Evolutionary conservation across 179 eudicot species (phyloP).

Genomic region (Drosera spatulata): DNA sequence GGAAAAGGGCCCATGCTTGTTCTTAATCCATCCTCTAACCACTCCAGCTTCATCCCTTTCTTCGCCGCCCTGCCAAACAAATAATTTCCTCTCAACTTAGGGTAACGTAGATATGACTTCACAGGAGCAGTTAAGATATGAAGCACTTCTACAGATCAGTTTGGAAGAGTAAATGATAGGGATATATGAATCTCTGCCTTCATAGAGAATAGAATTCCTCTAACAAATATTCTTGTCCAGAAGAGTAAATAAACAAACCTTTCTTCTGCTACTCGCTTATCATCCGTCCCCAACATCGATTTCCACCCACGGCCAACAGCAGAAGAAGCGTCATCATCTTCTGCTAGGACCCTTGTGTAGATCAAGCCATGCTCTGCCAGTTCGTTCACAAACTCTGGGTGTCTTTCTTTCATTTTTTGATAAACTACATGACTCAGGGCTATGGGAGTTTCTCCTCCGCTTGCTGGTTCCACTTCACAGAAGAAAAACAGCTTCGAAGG

Average conservation of each 20-base stretch:
- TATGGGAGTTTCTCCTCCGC: conserved; percentile 72
- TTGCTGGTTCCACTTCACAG: no score
- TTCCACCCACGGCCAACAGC: conserved; percentile 88
- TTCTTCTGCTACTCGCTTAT: conserved; percentile 48
- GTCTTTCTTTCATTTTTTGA: conserved; percentile 55
- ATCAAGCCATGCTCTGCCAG: conserved; percentile 68
- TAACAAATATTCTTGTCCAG: neutral
- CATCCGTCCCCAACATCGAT: conserved; percentile 61
- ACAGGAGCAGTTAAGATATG: no score
- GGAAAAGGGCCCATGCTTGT: neutral
- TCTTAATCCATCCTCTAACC: neutral
- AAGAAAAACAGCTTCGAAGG: no score
- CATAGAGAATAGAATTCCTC: neutral
- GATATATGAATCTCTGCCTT: neutral
- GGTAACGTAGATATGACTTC: no score
- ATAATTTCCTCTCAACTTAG: neutral
- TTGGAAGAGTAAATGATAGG: no score
- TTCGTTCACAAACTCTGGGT: conserved; percentile 55
- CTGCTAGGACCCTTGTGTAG: conserved; percentile 55
- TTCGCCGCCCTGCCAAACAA: conserved; percentile 1
- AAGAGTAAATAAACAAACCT: neutral
- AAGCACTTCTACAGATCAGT: no score
- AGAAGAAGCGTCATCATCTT: conserved; percentile 68
- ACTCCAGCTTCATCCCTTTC: conserved; percentile 1
- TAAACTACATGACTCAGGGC: conserved; percentile 76